Evolutionary conservation across 345 rosid genomes (phyloP).

Genomic region (Linum lewisii): DNA sequence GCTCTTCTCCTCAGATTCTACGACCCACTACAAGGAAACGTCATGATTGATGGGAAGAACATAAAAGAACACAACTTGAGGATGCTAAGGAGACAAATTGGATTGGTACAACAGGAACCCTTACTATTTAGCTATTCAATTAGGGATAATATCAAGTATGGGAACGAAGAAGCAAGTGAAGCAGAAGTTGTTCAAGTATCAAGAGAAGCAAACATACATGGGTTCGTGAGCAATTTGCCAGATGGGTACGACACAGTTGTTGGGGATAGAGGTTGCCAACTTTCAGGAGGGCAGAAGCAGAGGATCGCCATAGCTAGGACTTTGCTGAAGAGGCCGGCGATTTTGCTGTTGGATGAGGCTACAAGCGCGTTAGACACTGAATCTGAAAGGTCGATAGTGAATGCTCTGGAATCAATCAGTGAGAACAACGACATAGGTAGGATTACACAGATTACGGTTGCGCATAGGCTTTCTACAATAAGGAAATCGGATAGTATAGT

Average conservation of each 20-base stretch:
- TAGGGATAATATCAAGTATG: slow-evolving; percentile 38
- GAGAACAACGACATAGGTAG: slow-evolving; percentile 18
- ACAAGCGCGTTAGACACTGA: slow-evolving; percentile 79
- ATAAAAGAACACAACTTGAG: slow-evolving; percentile 32
- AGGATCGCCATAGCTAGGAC: slow-evolving; percentile 52
- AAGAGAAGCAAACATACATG: slow-evolving; percentile 43
- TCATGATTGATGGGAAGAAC: slow-evolving; percentile 32
- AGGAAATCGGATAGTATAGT: slow-evolving; percentile 52
- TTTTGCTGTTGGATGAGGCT: slow-evolving; percentile 74
- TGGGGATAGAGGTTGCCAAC: slow-evolving; percentile 59
- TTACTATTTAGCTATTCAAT: slow-evolving; percentile 43
- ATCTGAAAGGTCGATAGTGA: slow-evolving; percentile 52
- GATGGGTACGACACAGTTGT: slow-evolving; percentile 44
- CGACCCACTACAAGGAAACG: slow-evolving; percentile 30
- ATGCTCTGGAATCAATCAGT: slow-evolving; percentile 42
- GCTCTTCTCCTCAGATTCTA: slow-evolving; percentile 48
- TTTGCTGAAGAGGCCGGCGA: slow-evolving; percentile 43
- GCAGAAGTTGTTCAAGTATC: slow-evolving; percentile 39
- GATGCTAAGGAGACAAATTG: slow-evolving; percentile 37
- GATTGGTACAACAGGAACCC: slow-evolving; percentile 51
- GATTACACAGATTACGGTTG: slow-evolving; percentile 61
- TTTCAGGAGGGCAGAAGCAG: slow-evolving; percentile 63
- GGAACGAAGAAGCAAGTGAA: slow-evolving; percentile 36
- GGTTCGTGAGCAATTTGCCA: slow-evolving; percentile 39
- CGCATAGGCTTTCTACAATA: slow-evolving; percentile 69